Conservation (phyloP, 768 basidiomycete species). For the Clitopilus hobsonii region DNA sequence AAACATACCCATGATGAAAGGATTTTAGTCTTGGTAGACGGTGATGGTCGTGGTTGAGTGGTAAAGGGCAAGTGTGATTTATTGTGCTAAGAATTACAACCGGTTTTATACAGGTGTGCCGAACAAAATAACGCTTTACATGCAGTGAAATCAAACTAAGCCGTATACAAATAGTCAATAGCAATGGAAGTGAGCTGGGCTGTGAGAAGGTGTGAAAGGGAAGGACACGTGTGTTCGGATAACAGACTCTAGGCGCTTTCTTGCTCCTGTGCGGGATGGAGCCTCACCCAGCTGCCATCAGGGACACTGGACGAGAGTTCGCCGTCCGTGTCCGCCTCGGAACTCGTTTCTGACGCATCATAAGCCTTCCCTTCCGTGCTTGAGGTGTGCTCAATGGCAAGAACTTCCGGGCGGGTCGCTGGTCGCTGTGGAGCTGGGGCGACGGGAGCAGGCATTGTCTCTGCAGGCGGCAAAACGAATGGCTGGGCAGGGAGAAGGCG, state of each 20-base stretch:
- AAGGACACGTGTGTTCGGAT: no score
- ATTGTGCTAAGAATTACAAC: background rate
- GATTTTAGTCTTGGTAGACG: no score
- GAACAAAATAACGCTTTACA: background rate
- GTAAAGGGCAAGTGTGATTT: background rate
- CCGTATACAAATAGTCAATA: background rate
- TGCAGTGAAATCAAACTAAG: background rate
- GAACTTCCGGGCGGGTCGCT: background rate
- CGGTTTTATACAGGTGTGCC: background rate
- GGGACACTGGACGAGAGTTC: slow-evolving; percentile 41
- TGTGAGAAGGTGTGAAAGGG: background rate
- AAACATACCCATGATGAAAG: background rate
- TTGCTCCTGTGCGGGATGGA: slow-evolving; percentile 25
- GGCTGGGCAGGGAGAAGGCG: slow-evolving; percentile 51
- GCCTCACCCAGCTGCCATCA: slow-evolving; percentile 67
- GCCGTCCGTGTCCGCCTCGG: slow-evolving; percentile 69
- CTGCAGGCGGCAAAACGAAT: slow-evolving; percentile 28
- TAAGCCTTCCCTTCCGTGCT: background rate
- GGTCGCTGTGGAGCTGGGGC: slow-evolving; percentile 5
- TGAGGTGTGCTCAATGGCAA: slow-evolving; percentile 3
- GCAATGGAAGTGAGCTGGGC: background rate
- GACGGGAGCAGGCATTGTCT: slow-evolving; percentile 21
- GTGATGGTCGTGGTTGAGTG: background rate
- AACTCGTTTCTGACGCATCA: slow-evolving; percentile 38
- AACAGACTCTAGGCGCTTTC: background rate